These are phyloP conservation scores for Leccinum subspadiceum DNA, from an alignment of 1,284 basidiomycete genomes.

Conservation along the genomic window DNA sequence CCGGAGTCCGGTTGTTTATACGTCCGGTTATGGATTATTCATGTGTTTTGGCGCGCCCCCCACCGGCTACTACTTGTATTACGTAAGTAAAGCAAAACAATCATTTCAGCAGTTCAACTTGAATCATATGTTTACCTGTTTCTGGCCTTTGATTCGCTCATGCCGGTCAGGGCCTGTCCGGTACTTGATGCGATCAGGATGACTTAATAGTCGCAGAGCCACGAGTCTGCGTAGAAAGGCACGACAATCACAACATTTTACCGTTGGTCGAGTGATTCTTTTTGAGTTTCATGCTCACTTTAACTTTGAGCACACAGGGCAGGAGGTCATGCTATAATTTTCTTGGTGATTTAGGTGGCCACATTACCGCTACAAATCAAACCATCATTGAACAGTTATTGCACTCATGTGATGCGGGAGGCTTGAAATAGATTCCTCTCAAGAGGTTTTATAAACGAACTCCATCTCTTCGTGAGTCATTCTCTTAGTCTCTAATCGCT, in stretches of 20 bases:
- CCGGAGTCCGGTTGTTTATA: slow-evolving; percentile 18
- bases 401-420: neutral
- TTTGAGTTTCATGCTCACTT: neutral
- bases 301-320: neutral
- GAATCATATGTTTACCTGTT: slow-evolving; percentile 5
- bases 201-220: no score
- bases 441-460: neutral
- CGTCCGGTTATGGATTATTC: slow-evolving; percentile 12
- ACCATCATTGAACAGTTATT: neutral
- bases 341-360: neutral
- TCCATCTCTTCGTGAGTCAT: neutral
- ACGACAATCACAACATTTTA: neutral
- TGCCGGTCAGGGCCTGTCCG: neutral
- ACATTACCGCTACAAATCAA: neutral
- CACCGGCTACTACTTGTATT: slow-evolving; percentile 2
- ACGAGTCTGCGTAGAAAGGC: neutral
- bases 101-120: neutral
- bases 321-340: neutral
- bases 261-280: neutral
- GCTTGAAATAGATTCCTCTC: neutral
- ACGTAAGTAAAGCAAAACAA: neutral
- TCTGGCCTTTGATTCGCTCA: slow-evolving; percentile 3
- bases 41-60: slow-evolving; percentile 27
- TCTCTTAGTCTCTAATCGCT: neutral
- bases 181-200: neutral